Evolutionary conservation across 2,329 filamentous ascomycete genomes (phyloP), one percentile per base, ranked within the genome.

Genomic region (Westerdykella aurantiaca): DNA sequence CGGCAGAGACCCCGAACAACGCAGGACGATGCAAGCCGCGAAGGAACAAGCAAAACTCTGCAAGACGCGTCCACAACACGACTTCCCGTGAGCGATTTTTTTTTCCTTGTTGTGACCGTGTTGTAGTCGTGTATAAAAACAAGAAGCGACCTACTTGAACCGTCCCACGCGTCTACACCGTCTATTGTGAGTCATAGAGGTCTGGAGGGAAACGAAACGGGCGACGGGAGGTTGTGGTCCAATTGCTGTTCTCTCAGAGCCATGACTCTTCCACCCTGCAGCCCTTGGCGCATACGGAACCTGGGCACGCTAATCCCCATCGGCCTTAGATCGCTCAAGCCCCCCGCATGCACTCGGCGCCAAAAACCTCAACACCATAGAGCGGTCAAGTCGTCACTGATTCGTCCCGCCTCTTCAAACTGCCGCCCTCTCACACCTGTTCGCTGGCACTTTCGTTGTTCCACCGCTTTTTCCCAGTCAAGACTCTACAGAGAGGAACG

Each of bases 41-140:
- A 16, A 37, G 14, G 17, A 37, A 38, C 11, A 6, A 22, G 37
- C 22, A 38, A 29, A 29, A 18, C 33, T 14, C 33, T 35, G 33
- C 50, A 53, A 51, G 56, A 65, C 61, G 61, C 61, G 63, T 51
- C 57, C 34, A 12, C 34, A 44, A 60, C 61, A 60, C 60, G 61
- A 50, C 45, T 46, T 51, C 43, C 47, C 46, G 42, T 55, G 51
- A 53, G 56, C 44, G 57, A 44, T 50, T 44, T 56, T 35, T 47
- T n/a, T n/a, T n/a, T n/a, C n/a, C n/a, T n/a, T n/a, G n/a, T n/a
- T 21, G 18, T 38, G 50, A 52, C 52, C 64, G 63, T 66, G 64
- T 66, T 66, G 63, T 66, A 62, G 63, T 64, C 63, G 64, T 54
- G 64, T 60, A 52, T 3, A 21, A 21, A 21, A 21, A 34, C 18